A percentile compares a stretch with the other conserved stretches of the same genome.
Evolutionary conservation across 2,329 filamentous ascomycete species (phyloP).

Genomic region (Chlorencoelia australis): DNA sequence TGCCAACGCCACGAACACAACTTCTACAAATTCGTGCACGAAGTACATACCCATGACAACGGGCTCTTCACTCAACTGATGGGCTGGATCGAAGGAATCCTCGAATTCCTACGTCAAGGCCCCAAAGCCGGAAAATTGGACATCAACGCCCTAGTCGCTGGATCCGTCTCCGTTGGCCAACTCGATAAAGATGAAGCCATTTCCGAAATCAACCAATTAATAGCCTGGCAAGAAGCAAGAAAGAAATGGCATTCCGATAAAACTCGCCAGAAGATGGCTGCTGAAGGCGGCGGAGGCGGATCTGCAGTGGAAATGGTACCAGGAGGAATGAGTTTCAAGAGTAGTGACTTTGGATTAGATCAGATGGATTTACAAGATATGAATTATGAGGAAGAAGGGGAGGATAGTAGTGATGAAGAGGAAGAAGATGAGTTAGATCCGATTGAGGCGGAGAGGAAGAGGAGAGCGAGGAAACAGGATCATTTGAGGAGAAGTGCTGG

Average conservation of each 20-base stretch:
- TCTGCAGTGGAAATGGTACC: constrained; percentile 37
- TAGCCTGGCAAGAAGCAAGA: constrained; percentile 86
- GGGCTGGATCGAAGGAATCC: constrained; percentile 92
- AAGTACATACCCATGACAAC: constrained; percentile 94
- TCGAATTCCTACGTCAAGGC: constrained; percentile 83
- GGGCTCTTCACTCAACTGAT: constrained; percentile 93
- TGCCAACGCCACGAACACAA: constrained; percentile 92
- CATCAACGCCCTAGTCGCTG: constrained; percentile 87
- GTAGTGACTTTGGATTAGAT: constrained; percentile 82
- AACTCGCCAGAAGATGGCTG: constrained; percentile 97
- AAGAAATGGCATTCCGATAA: constrained; percentile 99
- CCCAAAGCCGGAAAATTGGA: constrained; percentile 80
- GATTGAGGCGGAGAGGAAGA: constrained; percentile 74
- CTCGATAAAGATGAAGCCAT: constrained; percentile 66
- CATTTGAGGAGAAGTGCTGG: constrained; percentile 70
- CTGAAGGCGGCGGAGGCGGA: constrained; percentile 56
- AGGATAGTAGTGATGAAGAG: constrained; percentile 52
- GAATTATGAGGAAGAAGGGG: constrained; percentile 62
- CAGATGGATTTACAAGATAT: constrained; percentile 80
- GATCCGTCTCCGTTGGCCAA: constrained; percentile 55
- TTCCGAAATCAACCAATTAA: constrained; percentile 72
- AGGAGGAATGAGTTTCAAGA: constrained; percentile 54
- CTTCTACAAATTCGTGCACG: constrained; percentile 98
- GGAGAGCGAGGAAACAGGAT: constrained; percentile 69
- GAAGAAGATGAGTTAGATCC: constrained; percentile 74